Evolutionary conservation across 1,284 basidiomycete genomes (phyloP), one percentile per base, ranked within the genome.

Genomic region (Cutaneotrichosporon mucoides): DNA sequence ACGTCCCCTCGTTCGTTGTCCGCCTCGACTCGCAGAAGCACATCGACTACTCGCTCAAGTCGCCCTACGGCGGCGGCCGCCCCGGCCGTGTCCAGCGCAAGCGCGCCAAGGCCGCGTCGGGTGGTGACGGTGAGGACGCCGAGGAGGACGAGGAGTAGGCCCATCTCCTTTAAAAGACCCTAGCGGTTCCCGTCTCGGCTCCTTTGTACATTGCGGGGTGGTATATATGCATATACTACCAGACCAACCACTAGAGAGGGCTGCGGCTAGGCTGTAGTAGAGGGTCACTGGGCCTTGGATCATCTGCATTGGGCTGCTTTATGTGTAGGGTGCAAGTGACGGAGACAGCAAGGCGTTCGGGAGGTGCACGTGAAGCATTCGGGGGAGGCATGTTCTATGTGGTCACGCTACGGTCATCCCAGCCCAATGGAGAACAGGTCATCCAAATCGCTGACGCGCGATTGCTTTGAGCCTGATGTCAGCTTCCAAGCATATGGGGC

Each of bases 71-170:
- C 79, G 95, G 95, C 78, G 95, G 89, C 72, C 91, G 95, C 70
- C 83, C 94, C 66, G 95, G 96, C 74, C 94, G 96, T 77, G 93
- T 97, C 79, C 98, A 99, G 90, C 88, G 96, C 81, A 98, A 97
- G 92, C 92, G 95, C 75, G 90, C 89, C 69, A 87, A 87, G 68
- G 91, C 92, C 56, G 93, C 94, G 63, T 91, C 89, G 68, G 92
- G 88, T 83, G 90, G 88, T 82, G 91, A 88, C 73, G 92, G 88
- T 70, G 95, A 97, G 77, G 91, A 91, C 82, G 86, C 84, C 63
- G 74, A 75, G 69, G 95, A 97, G 78, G 91, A 92, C 82, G 86
- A 84, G 65, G 74, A 75, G 69, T 76, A 73, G 66, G 67, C 54
- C 42, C 40, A n/a, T 24, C 35, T 15, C 40, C 42, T 41, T 35